Evolutionary conservation across 768 basidiomycete species (phyloP).

Genomic region (Kwoniella pini): DNA sequence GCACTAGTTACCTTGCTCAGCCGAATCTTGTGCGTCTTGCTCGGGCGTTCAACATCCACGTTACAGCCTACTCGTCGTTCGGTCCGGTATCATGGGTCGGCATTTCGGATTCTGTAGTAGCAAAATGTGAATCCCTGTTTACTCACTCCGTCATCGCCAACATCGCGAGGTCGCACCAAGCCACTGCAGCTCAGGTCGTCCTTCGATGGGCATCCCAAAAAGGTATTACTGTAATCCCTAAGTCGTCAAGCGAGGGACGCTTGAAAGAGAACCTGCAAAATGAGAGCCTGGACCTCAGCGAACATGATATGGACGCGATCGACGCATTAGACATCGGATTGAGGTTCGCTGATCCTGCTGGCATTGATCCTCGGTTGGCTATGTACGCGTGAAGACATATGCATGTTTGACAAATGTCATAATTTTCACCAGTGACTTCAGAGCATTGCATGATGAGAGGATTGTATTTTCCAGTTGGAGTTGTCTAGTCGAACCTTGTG

Average conservation of each 20-base stretch:
- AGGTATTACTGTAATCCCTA: slow-evolving; percentile 73
- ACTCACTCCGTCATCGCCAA: neutral
- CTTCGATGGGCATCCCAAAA: slow-evolving; percentile 78
- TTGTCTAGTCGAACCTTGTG: no score
- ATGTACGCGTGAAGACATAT: slow-evolving; percentile 64
- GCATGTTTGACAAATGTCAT: no score
- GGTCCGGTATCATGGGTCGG: slow-evolving; percentile 25
- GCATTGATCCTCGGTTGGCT: slow-evolving; percentile 65
- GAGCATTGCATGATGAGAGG: no score
- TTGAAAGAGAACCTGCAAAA: slow-evolving; percentile 62
- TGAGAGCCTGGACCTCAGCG: slow-evolving; percentile 60
- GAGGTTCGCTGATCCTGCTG: slow-evolving; percentile 70
- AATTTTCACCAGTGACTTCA: no score
- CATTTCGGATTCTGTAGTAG: slow-evolving; percentile 9
- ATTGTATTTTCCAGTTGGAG: no score
- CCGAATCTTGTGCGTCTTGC: slow-evolving; percentile 20
- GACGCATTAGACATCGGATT: slow-evolving; percentile 64
- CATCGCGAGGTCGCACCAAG: neutral
- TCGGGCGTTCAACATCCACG: slow-evolving; percentile 32
- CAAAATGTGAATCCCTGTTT: slow-evolving; percentile 8
- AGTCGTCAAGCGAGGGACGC: slow-evolving; percentile 61
- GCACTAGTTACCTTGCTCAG: slow-evolving; percentile 22
- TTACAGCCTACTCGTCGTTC: slow-evolving; percentile 38
- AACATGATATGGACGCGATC: slow-evolving; percentile 64
- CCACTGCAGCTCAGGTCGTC: slow-evolving; percentile 65